These are phyloP conservation scores for Morella rubra DNA, from an alignment of 306 rosid genomes.

Conservation along the genomic window DNA sequence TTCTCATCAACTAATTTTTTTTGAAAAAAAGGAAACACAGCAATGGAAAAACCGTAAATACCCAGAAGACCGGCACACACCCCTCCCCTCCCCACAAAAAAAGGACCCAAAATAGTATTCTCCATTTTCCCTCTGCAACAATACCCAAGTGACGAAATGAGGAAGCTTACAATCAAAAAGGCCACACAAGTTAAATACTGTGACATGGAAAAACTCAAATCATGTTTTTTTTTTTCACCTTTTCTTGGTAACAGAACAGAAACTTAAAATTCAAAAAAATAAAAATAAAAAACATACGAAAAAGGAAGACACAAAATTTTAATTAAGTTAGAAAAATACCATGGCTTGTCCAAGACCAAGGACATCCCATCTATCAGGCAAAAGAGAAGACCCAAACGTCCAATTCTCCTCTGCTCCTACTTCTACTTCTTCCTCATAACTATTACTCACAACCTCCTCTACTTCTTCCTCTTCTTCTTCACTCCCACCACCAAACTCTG, in stretches of 20 bases:
- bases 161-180: not conserved
- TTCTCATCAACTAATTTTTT: not conserved
- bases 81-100: not conserved
- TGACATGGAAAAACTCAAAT: not conserved
- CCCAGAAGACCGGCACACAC: not conserved
- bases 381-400: constrained; percentile 30
- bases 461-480: constrained; percentile 43
- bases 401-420: constrained; percentile 27
- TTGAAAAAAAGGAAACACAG: not conserved
- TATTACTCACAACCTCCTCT: constrained; percentile 16
- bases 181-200: not conserved
- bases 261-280: not conserved
- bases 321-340: constrained; percentile 40
- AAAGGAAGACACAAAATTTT: not conserved
- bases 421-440: constrained; percentile 26
- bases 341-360: constrained; percentile 98
- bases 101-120: too few relatives aligned
- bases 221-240: not conserved
- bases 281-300: not conserved
- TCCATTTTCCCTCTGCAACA: not conserved
- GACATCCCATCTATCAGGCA: constrained; percentile 87
- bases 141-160: not conserved
- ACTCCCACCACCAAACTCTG: constrained; percentile 22
- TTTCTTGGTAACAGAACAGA: not conserved
- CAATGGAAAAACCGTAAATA: not conserved